phyloP scores from a whole-genome alignment of 2,329 filamentous ascomycete species.

The Neoascochyta sp. region DNA sequence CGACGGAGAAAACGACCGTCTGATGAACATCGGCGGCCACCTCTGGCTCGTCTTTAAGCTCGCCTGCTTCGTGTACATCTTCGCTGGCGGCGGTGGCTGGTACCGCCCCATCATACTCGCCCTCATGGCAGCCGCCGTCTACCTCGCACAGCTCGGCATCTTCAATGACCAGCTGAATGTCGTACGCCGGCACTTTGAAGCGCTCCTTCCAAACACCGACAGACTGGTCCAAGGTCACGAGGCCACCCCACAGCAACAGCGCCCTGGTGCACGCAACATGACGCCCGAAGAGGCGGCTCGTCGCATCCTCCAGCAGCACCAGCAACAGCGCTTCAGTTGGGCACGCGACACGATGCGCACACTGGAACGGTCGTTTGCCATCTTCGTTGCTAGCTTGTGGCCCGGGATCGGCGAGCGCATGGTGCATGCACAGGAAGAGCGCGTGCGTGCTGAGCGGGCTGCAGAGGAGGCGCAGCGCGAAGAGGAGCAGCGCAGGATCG shows the following conservation, averaged over 20 bases:
- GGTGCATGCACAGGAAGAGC: conserved; percentile 54
- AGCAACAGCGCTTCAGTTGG: conserved; percentile 28
- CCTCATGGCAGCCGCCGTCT: conserved; percentile 41
- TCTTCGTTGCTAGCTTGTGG: conserved; percentile 61
- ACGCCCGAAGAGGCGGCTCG: conserved; percentile 44
- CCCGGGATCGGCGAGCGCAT: conserved; percentile 61
- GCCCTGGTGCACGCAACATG: conserved; percentile 11
- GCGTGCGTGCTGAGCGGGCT: conserved; percentile 32
- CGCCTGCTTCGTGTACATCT: conserved; percentile 56
- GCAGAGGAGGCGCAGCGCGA: conserved; percentile 24
- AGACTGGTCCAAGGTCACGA: conserved; percentile 10
- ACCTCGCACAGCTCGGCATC: conserved; percentile 41
- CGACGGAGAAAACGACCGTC: conserved; percentile 22
- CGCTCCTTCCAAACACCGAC: conserved; percentile 33
- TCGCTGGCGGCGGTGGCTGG: conserved; percentile 46
- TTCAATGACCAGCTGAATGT: conserved; percentile 40
- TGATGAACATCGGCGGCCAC: conserved; percentile 34
- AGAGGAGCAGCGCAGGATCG: conserved; percentile 15
- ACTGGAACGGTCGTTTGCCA: conserved; percentile 54
- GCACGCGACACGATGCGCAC: conserved; percentile 40
- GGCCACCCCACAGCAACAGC: conserved; percentile 6
- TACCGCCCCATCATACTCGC: conserved; percentile 42
- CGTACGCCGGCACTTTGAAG: conserved; percentile 45
- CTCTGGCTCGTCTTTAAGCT: conserved; percentile 58
- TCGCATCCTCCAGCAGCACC: conserved; percentile 39